Evolutionary conservation across 345 rosid genomes (phyloP).

Genomic region (Citrus sp.): DNA sequence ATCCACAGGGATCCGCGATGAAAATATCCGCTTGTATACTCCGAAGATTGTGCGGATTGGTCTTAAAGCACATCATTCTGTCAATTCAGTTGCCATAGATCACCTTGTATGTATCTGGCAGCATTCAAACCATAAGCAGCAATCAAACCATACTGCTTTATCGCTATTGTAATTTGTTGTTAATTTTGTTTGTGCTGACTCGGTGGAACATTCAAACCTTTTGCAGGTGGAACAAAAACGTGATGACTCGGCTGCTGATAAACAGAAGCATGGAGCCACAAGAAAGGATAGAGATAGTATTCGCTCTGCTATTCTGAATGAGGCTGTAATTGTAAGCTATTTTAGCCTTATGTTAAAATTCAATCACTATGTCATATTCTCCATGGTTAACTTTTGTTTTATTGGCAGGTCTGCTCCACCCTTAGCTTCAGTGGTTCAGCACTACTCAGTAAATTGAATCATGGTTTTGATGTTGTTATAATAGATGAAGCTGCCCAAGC

Average conservation of each 20-base stretch:
- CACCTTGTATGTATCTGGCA: slow-evolving; percentile 65
- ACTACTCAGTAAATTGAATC: slow-evolving; percentile 58
- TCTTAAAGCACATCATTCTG: slow-evolving; percentile 90
- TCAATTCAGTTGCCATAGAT: slow-evolving; percentile 77
- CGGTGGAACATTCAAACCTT: not conserved
- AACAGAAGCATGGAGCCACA: slow-evolving; percentile 65
- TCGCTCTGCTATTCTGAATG: slow-evolving; percentile 75
- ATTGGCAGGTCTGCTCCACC: slow-evolving; percentile 78
- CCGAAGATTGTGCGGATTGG: slow-evolving; percentile 96
- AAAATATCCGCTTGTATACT: slow-evolving; percentile 58
- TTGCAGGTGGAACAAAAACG: slow-evolving; percentile 76
- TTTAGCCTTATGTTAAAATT: slow-evolving; percentile 16
- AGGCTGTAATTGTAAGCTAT: slow-evolving; percentile 76
- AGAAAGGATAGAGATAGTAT: slow-evolving; percentile 69
- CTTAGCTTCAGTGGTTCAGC: slow-evolving; percentile 95
- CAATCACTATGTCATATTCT: slow-evolving; percentile 9
- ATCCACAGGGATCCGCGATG: slow-evolving; percentile 73
- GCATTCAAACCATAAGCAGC: slow-evolving; percentile 7
- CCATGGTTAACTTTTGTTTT: slow-evolving; percentile 16
- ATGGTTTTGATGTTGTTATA: slow-evolving; percentile 90
- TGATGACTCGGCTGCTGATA: slow-evolving; percentile 51
- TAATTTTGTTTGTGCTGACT: not conserved
- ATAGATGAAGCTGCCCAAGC: slow-evolving; percentile 99
- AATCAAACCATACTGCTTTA: not conserved
- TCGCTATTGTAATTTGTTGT: slow-evolving; percentile 2